Conservation (phyloP, 148 eudicot genomes). For the Persicaria maculosa region DNA sequence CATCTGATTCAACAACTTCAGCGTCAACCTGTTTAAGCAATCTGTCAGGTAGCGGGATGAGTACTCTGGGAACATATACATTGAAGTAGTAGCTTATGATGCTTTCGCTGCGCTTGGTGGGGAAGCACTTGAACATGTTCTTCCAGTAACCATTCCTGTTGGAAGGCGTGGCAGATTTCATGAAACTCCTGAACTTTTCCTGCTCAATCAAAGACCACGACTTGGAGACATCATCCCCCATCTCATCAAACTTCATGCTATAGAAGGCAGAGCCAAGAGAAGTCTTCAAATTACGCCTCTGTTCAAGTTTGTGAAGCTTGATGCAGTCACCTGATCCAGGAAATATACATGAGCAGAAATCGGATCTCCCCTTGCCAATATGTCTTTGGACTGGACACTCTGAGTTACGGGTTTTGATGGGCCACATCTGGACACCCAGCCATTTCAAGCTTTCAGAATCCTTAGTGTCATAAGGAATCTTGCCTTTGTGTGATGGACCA, state of each 20-base stretch:
- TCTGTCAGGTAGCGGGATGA: conserved; percentile 19
- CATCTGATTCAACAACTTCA: not conserved
- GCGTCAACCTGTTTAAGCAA: conserved; percentile 13
- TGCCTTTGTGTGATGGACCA: conserved; percentile 16
- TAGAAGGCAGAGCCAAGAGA: conserved; percentile 32
- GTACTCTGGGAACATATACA: conserved; percentile 23
- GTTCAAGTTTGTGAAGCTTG: conserved; percentile 22
- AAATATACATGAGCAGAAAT: conserved; percentile 28
- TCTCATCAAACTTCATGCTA: conserved; percentile 36
- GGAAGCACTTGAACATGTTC: conserved; percentile 21
- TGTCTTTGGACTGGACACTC: not conserved
- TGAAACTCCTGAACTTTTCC: conserved; percentile 17
- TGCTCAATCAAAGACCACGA: conserved; percentile 29
- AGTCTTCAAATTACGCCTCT: conserved; percentile 22
- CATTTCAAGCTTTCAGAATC: conserved; percentile 27
- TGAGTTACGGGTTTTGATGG: conserved; percentile 9
- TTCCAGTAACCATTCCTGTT: conserved; percentile 20
- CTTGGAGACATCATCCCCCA: conserved; percentile 30
- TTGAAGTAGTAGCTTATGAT: conserved; percentile 33
- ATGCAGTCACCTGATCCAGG: conserved; percentile 28
- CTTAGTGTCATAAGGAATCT: not conserved
- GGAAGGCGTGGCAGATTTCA: conserved; percentile 12
- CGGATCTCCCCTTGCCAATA: conserved; percentile 31
- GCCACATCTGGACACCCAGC: conserved; percentile 36
- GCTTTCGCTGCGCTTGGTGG: conserved; percentile 19